Base-by-base conservation (phyloP, 768 basidiomycete species). In the Russula compacta region DNA sequence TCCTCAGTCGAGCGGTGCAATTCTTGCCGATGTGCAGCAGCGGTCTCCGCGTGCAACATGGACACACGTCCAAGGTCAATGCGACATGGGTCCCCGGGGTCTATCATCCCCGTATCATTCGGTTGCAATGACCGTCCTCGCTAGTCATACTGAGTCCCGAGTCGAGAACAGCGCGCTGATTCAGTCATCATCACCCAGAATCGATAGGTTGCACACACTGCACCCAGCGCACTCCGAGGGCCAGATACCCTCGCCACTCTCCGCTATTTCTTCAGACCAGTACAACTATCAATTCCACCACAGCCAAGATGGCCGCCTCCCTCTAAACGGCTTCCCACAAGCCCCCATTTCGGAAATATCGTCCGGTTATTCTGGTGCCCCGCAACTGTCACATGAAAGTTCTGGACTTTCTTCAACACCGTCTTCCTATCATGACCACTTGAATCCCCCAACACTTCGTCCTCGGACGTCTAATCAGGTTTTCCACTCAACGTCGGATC, bases 381-480 rank as follows among this genome's bases (percentile, higher is more conserved):
- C 71, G 46, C 71, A 75, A 50, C 50, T 69, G 17, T 59, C 65
- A 59, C 63, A 80, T 79, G 82, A 79, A 82, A 81, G 81, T 73
- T 64, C 70, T 56, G 32, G 60, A 71, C 81, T 81, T 81, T 81
- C 85, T 77, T 79, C 77, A 69, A 73, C 70, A 67, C 74, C 70
- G 60, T 69, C 75, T 64, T 59, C 76, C 69, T 74, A 81, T 67
- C 72, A 87, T 89, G 86, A 67, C 70, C 69, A 80, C 70, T 68
- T 89, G 82, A 85, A 75, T 74, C 71, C 72, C 32, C 69, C 71
- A 60, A 71, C 74, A 68, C 71, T 73, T 71, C 83, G 85, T 87
- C 86, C 76, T 73, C 75, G 83, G 85, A 86, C 87, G 76, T 80
- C 80, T 43, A 77, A 76, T 59, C 70, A 72, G 75, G 80, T 87